Evolutionary conservation across 1,139 yeast species (phyloP).

Genomic region (Diutina sp.): DNA sequence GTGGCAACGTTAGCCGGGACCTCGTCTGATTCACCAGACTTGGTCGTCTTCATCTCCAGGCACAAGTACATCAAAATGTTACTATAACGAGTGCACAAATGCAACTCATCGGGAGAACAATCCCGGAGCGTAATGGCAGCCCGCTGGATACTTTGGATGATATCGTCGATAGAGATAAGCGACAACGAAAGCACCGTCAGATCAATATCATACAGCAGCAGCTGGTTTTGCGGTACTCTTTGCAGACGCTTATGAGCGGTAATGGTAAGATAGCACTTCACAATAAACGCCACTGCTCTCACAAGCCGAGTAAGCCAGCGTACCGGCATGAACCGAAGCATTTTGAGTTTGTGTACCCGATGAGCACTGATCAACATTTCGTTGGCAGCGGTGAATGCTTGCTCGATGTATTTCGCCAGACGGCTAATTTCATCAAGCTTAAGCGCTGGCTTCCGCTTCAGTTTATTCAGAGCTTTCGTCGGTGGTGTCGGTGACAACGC

Average conservation of each 20-base stretch:
- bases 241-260: conserved; percentile 29
- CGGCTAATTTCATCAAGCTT: conserved; percentile 60
- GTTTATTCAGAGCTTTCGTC: conserved; percentile 1
- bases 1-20: background rate
- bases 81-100: conserved; percentile 70
- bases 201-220: conserved; percentile 21
- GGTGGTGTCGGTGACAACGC: conserved; percentile 35
- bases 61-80: conserved; percentile 69
- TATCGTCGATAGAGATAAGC: conserved; percentile 58
- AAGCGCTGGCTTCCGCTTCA: conserved; percentile 18
- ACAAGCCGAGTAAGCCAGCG: conserved; percentile 83
- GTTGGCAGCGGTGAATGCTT: conserved; percentile 77
- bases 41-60: conserved; percentile 49
- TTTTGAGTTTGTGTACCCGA: conserved; percentile 50
- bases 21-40: background rate
- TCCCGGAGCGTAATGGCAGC: conserved; percentile 70
- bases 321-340: conserved; percentile 73
- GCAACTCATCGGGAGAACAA: conserved; percentile 84
- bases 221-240: conserved; percentile 4
- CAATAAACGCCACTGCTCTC: conserved; percentile 84
- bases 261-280: conserved; percentile 66
- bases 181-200: conserved; percentile 47
- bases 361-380: conserved; percentile 65
- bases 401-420: conserved; percentile 65
- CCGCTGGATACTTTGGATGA: conserved; percentile 51